These are phyloP conservation scores for Rhododendron ovatum DNA, from an alignment of 148 eudicot species.

Conservation along the genomic window DNA sequence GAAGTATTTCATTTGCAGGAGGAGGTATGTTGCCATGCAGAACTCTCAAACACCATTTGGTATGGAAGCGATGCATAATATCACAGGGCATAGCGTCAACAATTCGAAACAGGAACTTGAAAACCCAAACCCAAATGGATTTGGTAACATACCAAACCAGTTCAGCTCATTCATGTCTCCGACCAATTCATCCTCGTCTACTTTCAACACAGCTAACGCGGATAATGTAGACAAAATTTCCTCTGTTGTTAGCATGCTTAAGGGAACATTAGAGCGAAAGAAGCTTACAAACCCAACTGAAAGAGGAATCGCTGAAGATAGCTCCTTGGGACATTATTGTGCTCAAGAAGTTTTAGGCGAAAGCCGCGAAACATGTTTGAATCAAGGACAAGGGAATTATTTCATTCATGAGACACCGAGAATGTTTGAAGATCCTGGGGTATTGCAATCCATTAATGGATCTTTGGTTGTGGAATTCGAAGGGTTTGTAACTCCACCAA, in stretches of 20 bases:
- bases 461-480: conserved; percentile 22
- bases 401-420: conserved; percentile 13
- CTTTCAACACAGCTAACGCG: conserved; percentile 25
- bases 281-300: conserved; percentile 24
- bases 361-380: conserved; percentile 13
- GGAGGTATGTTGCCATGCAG: conserved; percentile 45
- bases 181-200: conserved; percentile 35
- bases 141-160: conserved; percentile 15
- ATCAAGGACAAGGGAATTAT: conserved; percentile 23
- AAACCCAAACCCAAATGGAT: conserved; percentile 20
- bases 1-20: conserved; percentile 28
- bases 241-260: conserved; percentile 49
- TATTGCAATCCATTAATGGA: conserved; percentile 28
- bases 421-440: conserved; percentile 25
- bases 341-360: conserved; percentile 21
- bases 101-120: conserved; percentile 24
- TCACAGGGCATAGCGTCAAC: conserved; percentile 17
- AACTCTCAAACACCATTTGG: conserved; percentile 30
- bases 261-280: conserved; percentile 47
- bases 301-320: conserved; percentile 24
- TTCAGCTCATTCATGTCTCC: conserved; percentile 31
- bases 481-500: conserved; percentile 22
- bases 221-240: conserved; percentile 35
- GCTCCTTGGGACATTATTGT: conserved; percentile 26
- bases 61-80: conserved; percentile 25